Conservation (phyloP, 345 rosid species). For the Bruguiera parviflora region DNA sequence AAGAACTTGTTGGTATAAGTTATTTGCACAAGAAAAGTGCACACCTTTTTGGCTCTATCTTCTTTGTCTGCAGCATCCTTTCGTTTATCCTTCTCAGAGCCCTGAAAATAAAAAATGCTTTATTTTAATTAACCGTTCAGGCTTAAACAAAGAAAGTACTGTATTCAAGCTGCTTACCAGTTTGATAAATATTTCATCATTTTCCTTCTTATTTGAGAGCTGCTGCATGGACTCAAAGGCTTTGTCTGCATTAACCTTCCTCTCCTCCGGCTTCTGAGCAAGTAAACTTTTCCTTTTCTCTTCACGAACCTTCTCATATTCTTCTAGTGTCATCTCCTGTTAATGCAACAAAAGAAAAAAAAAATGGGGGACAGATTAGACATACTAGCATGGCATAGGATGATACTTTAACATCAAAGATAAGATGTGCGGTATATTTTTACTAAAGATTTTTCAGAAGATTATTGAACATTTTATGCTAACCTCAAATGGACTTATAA, state of each 20-base stretch:
- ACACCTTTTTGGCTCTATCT: constrained; percentile 63
- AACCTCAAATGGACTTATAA: too few species aligned
- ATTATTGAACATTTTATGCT: too few species aligned
- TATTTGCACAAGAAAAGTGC: neutral
- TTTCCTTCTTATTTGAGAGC: constrained; percentile 59
- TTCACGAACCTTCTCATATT: constrained; percentile 41
- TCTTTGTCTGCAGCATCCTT: constrained; percentile 63
- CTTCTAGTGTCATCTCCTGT: constrained; percentile 29
- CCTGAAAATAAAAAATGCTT: constrained; percentile 26
- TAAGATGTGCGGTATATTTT: too few species aligned
- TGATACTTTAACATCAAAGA: too few species aligned
- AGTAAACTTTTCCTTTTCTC: constrained; percentile 63
- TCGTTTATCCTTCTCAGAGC: constrained; percentile 64
- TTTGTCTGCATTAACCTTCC: constrained; percentile 56
- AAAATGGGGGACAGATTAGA: neutral
- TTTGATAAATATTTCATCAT: constrained; percentile 48
- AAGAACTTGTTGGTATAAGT: too few species aligned
- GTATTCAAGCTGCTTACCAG: constrained; percentile 31
- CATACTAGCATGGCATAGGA: too few species aligned
- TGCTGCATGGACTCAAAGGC: constrained; percentile 71
- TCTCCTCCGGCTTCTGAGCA: constrained; percentile 52
- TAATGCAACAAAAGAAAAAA: neutral
- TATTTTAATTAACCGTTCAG: neutral
- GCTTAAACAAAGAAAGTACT: neutral
- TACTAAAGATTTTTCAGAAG: too few species aligned